phyloP scores from a whole-genome alignment of 495 filamentous ascomycete species.

The Neurospora cerealis region DNA sequence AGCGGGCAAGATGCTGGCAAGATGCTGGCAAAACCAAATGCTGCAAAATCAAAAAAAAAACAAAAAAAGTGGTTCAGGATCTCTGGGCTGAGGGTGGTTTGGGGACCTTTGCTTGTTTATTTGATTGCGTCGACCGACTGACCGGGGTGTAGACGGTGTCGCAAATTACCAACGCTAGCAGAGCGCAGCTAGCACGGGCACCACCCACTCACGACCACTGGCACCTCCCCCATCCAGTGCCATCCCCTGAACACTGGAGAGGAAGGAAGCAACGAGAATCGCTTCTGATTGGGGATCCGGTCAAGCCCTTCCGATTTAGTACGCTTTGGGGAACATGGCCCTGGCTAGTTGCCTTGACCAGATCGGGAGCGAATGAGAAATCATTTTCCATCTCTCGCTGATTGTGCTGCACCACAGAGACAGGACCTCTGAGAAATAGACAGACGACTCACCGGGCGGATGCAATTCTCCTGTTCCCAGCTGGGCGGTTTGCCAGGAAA shows the following conservation, averaged over 20 bases:
- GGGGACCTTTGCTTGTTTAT: constrained; percentile 24
- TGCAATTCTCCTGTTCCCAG: background rate
- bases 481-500: background rate
- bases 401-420: background rate
- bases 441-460: background rate
- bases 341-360: background rate
- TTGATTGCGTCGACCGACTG: constrained; percentile 24
- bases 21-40: background rate
- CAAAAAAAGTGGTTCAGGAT: background rate
- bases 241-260: constrained; percentile 18
- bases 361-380: background rate
- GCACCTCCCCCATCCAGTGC: background rate
- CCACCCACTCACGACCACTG: background rate
- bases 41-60: background rate
- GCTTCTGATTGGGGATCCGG: background rate
- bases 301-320: background rate
- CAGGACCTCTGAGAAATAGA: background rate
- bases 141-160: constrained; percentile 10
- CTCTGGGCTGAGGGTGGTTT: constrained; percentile 12
- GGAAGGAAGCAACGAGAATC: background rate
- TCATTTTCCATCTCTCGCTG: background rate
- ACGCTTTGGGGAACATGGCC: background rate
- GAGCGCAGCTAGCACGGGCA: background rate
- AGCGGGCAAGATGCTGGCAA: background rate
- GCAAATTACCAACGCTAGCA: constrained; percentile 27